Evolutionary conservation across 345 rosid species (phyloP), one percentile per base, ranked within the genome.

Genomic region (Hibiscus trionum): DNA sequence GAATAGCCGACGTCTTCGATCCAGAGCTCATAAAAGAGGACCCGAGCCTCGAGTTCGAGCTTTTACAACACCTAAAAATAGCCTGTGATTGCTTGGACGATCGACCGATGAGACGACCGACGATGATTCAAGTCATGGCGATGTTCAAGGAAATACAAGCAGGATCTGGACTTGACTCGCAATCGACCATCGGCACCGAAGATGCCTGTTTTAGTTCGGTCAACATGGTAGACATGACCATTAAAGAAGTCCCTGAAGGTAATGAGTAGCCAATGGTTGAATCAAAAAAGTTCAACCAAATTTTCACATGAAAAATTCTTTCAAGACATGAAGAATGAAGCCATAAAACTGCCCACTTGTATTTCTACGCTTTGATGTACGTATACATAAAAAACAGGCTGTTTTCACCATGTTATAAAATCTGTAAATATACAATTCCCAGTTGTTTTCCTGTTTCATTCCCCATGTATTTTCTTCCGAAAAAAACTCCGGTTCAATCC

Each of bases 71-170:
- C 80, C 74, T 90, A 5, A 81, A 81, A 55, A 85, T 95, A 9
- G 99, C 99, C 4, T 77, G 78, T 72, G 91, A 88, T 14, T 95
- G 99, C 80, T 76, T 95, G 47, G 97, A 95, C 39, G 99, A 95
- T 77, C 82, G 94, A 74, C 88, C 77, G 0, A 73, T 73, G 84
- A 85, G 37, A 77, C 70, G 99, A 68, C 99, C 98, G 17, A 88
- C 85, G 0, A 95, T 95, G 87, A 84, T 93, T 26, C 86, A 89
- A 77, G 98, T 95, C 14, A 83, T 95, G 87, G 84, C 91, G 0
- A 79, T 60, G 82, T 90, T 95, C 69, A 90, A 88, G 82, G 93
- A 85, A 72, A 95, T 92, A 53, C 97, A 90, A 66, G 82, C 94
- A 0, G 96, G 91, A 61, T 88, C 85, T 0, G 97, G 90, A 7